Conservation (phyloP, 2,329 filamentous ascomycete genomes). For the Trichophyton rubrum region DNA sequence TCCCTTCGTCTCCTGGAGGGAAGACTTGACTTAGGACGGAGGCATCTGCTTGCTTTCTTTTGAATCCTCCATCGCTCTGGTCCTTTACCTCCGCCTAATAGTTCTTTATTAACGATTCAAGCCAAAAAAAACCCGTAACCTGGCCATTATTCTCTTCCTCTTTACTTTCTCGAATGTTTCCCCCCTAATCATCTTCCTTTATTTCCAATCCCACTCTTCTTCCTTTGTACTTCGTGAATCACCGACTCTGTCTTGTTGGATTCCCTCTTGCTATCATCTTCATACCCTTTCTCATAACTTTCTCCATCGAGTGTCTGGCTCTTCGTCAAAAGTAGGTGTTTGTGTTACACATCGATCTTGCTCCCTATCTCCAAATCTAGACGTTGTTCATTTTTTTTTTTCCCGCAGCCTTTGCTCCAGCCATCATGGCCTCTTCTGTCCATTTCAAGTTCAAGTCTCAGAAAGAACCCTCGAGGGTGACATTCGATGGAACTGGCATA, state of each 20-base stretch:
- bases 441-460: slow-evolving; percentile 99
- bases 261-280: neutral
- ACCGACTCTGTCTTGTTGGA: neutral
- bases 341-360: slow-evolving; percentile 2
- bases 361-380: slow-evolving; percentile 12
- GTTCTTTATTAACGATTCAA: neutral
- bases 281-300: neutral
- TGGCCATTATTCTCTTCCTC: neutral
- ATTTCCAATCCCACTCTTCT: neutral
- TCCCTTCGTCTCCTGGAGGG: neutral
- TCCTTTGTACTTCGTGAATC: neutral
- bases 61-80: neutral
- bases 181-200: neutral
- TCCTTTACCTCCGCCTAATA: neutral
- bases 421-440: slow-evolving; percentile 81
- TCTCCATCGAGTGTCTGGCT: neutral
- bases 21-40: neutral
- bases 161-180: neutral
- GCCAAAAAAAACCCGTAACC: neutral
- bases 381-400: slow-evolving; percentile 11
- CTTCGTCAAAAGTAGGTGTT: neutral
- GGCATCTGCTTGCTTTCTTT: neutral
- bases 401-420: slow-evolving; percentile 5
- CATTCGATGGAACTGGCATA: slow-evolving; percentile 94
- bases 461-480: slow-evolving; percentile 85